phyloP scores from a whole-genome alignment of 345 rosid genomes.

The Streptanthus diversifolius region DNA sequence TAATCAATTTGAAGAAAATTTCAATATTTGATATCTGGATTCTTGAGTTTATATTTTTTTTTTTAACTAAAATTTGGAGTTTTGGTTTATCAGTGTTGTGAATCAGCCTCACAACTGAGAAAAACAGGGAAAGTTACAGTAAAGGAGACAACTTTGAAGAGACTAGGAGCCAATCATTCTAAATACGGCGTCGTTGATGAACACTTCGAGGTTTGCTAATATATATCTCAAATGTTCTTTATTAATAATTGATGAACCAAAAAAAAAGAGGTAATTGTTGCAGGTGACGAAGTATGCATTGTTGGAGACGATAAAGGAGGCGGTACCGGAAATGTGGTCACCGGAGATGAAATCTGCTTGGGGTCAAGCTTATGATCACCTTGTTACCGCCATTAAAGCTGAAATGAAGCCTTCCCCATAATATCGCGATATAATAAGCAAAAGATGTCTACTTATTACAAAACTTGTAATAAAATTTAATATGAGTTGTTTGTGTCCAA shows the following conservation, averaged over 20 bases:
- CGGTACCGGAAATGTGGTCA: constrained; percentile 83
- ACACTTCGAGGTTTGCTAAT: constrained; percentile 58
- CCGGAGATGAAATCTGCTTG: constrained; percentile 77
- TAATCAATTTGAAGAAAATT: neutral
- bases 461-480: neutral
- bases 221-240: neutral
- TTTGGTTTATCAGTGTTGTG: constrained; percentile 57
- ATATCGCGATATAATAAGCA: neutral
- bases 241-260: neutral
- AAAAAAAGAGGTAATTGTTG: neutral
- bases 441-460: neutral
- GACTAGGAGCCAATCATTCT: constrained; percentile 61
- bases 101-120: constrained; percentile 65
- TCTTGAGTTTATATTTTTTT: neutral
- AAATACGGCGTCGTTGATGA: constrained; percentile 62
- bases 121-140: constrained; percentile 65
- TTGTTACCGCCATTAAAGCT: constrained; percentile 60
- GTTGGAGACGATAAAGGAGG: constrained; percentile 70
- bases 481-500: neutral
- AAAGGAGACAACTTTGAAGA: constrained; percentile 62
- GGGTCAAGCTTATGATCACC: constrained; percentile 73
- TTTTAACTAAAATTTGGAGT: neutral
- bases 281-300: constrained; percentile 72
- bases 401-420: constrained; percentile 54
- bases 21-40: neutral